Base-by-base conservation (phyloP, 2,329 filamentous ascomycete species). In the Nemania sp. region DNA sequence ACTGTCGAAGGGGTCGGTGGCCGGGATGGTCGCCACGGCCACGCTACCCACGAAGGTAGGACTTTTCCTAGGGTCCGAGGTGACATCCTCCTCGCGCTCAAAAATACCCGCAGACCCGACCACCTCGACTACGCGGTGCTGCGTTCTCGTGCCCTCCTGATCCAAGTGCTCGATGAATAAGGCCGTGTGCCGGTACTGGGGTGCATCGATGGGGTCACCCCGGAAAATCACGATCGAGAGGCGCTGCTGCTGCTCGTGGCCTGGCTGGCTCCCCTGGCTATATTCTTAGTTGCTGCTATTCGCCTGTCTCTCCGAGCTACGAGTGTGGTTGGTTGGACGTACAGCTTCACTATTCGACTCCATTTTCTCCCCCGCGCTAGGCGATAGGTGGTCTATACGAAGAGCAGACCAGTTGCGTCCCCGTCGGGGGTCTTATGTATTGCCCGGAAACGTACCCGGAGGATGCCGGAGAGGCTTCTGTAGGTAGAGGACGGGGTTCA, bases 121-220 rank as follows among this genome's bases (percentile, higher is more conserved):
- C 8, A 59, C 55, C 5, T 56, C 53, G 2, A 64, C 10, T 13
- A 45, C 27, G 15, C 49, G 18, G 3, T 53, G 7, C 13, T 24
- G 20, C n/a, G 38, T 32, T 1, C 27, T n/a, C 18, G n/a, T 38
- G 45, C 43, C 41, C n/a, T 57, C 54, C 15, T 24, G 22, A 24
- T 27, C 18, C 35, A 59, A 5, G 11, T 58, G 13, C 35, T 53
- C 29, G 24, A 64, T 64, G 20, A 59, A 20, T 8, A 64, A 35
- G 27, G 29, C 47, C 18, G 55, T 64, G 55, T 59, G 62, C 7
- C 62, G 32, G 45, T 43, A 64, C 20, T 64, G 62, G 7, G 62
- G 62, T 20, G 62, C 62, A 26, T 64, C 62, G 45, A 64, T 45
- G 32, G 54, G 54, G 22, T 58, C 47, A 11, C 47, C 62, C 8